Conservation (phyloP, 1,139 yeast species). For the Sugiyamaella neomexicana region DNA sequence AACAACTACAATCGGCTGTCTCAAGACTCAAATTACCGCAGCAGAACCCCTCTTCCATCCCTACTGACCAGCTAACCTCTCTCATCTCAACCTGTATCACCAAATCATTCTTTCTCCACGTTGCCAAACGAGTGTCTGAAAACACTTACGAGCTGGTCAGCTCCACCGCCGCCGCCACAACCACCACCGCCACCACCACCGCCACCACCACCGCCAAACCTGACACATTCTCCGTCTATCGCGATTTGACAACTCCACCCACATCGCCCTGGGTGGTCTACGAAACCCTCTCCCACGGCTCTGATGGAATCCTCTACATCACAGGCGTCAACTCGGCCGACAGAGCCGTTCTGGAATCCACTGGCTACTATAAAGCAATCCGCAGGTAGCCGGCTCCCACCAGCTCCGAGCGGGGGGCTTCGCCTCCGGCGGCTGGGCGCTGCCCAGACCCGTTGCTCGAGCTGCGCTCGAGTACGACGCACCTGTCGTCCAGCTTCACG, state of each 20-base stretch:
- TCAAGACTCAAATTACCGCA: not conserved
- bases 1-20: conserved; percentile 18
- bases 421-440: conserved; percentile 18
- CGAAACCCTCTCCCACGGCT: conserved; percentile 15
- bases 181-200: not conserved
- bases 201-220: conserved; percentile 5
- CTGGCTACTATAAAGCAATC: conserved; percentile 17
- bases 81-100: conserved; percentile 22
- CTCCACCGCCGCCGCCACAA: not conserved
- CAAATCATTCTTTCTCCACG: conserved; percentile 25
- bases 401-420: not conserved
- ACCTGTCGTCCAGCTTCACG: not conserved
- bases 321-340: conserved; percentile 14
- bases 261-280: conserved; percentile 20
- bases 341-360: conserved; percentile 12
- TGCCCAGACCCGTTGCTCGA: conserved; percentile 13
- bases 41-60: not conserved
- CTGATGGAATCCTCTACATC: conserved; percentile 18
- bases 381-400: conserved; percentile 6
- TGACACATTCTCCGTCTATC: conserved; percentile 17
- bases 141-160: conserved; percentile 10
- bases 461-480: not conserved
- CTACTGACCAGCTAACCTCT: conserved; percentile 6
- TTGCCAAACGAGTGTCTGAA: conserved; percentile 19
- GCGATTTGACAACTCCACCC: conserved; percentile 9